These are phyloP conservation scores for Quercus wislizeni DNA, from an alignment of 306 rosid genomes.

Conservation along the genomic window DNA sequence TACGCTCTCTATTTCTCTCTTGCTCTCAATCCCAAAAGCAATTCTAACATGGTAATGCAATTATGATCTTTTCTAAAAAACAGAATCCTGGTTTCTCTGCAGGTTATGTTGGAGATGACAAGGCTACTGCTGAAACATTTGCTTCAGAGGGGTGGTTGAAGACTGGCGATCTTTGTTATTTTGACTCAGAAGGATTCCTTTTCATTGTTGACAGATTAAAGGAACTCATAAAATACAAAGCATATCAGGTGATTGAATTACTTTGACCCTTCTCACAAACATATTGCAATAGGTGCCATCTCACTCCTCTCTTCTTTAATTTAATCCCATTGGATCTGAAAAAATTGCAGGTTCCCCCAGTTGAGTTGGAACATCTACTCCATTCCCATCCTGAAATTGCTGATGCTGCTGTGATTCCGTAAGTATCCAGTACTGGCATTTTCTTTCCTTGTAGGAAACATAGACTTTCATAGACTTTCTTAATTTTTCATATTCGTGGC, in stretches of 20 bases:
- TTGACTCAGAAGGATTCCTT: slow-evolving; percentile 79
- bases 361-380: slow-evolving; percentile 80
- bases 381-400: slow-evolving; percentile 64
- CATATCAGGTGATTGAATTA: slow-evolving; percentile 65
- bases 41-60: too few species aligned
- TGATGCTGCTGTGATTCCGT: slow-evolving; percentile 92
- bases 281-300: neutral
- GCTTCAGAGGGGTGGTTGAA: slow-evolving; percentile 90
- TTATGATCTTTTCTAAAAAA: too few species aligned
- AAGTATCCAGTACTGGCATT: slow-evolving; percentile 17
- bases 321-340: slow-evolving; percentile 7
- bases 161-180: slow-evolving; percentile 92
- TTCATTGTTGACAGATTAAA: slow-evolving; percentile 81
- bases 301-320: neutral
- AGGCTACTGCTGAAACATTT: slow-evolving; percentile 76
- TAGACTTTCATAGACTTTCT: slow-evolving; percentile 2
- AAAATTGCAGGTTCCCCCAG: slow-evolving; percentile 82
- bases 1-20: too few species aligned
- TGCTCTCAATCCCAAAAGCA: too few species aligned
- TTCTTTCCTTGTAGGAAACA: neutral
- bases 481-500: neutral
- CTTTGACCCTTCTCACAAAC: neutral
- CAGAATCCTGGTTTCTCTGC: slow-evolving; percentile 5
- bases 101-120: slow-evolving; percentile 86
- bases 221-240: slow-evolving; percentile 94